Evolutionary conservation across 2,329 filamentous ascomycete genomes (phyloP), one percentile per base, ranked within the genome.

Genomic region (Aulographum hederae): DNA sequence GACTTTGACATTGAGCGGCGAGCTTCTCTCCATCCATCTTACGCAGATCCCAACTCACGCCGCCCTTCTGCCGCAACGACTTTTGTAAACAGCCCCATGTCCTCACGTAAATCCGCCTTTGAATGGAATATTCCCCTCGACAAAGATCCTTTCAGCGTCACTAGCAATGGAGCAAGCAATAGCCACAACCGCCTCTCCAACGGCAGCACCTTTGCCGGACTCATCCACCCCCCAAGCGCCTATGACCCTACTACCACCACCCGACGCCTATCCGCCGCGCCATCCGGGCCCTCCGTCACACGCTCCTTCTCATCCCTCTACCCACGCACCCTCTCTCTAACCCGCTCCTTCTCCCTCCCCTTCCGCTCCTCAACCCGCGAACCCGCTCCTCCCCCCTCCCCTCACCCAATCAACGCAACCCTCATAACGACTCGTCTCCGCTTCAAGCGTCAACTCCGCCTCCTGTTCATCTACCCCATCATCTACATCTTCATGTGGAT

Each of bases 401-500:
- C 29, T 23, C 15, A 37, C 34, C n/a, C n/a, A n/a, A n/a, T n/a
- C n/a, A n/a, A n/a, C n/a, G n/a, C n/a, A n/a, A 31, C 15, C 21
- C 13, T 10, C 70, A 10, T 55, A 63, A 12, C 67, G 65, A 35
- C 8, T 8, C 21, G 21, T n/a, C 8, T n/a, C 21, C 8, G 8
- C 21, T 73, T 79, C 36, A 64, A 67, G 28, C 66, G 73, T 6
- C 77, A 84, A 43, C 61, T 84, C 2, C 67, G 74, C 19, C 65
- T 77, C 18, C 60, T 84, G 13, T 81, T 85, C 51, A 69, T 82
- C 30, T 86, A 86, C 47, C 79, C 79, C 0, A 47, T 75, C 13
- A 65, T 78, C 3, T 85, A 86, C 50, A 60, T 78, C 14, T 50
- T 69, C 4, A 68, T 80, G 40, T 86, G 79, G 79, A 53, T 77